Percentiles rank a stretch among this genome's conserved stretches.
Evolutionary conservation across 768 basidiomycete genomes (phyloP).

Genomic region (Lactifluus echinatus): DNA sequence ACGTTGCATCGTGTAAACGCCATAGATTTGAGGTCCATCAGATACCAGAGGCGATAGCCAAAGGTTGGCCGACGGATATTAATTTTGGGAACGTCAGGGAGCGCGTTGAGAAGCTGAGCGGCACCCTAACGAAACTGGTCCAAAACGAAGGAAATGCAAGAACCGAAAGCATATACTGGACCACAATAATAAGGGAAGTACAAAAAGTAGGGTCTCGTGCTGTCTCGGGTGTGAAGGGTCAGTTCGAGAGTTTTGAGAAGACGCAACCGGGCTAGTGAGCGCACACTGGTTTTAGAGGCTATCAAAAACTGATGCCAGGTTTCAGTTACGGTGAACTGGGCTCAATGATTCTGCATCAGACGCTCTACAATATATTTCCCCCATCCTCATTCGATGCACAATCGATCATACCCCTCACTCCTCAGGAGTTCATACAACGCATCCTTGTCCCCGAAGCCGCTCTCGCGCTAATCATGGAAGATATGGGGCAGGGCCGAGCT

Average conservation of each 20-base stretch:
- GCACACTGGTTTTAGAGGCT: too few species aligned
- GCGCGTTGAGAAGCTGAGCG: slow-evolving; percentile 46
- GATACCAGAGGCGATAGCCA: slow-evolving; percentile 58
- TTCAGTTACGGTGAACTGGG: slow-evolving; percentile 81
- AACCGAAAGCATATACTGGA: slow-evolving; percentile 56
- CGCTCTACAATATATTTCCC: slow-evolving; percentile 68
- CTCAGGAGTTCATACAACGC: slow-evolving; percentile 69
- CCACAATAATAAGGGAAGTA: slow-evolving; percentile 52
- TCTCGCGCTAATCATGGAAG: slow-evolving; percentile 71
- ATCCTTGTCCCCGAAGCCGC: slow-evolving; percentile 89
- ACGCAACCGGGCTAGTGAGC: slow-evolving; percentile 88
- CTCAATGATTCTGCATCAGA: slow-evolving; percentile 70
- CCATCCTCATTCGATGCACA: slow-evolving; percentile 44
- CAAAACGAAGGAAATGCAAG: slow-evolving; percentile 29
- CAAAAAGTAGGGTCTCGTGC: slow-evolving; percentile 57
- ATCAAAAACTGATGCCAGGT: background rate
- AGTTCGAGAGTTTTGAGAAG: slow-evolving; percentile 73
- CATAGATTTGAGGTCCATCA: slow-evolving; percentile 70
- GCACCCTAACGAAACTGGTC: slow-evolving; percentile 42
- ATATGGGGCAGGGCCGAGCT: slow-evolving; percentile 40
- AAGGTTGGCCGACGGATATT: slow-evolving; percentile 72
- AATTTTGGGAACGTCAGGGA: slow-evolving; percentile 48
- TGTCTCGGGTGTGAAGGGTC: slow-evolving; percentile 59
- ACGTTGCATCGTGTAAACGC: slow-evolving; percentile 63
- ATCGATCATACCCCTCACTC: slow-evolving; percentile 55